phyloP scores from a whole-genome alignment of 1,284 basidiomycete genomes.

The Lentinula novae-zelandiae region DNA sequence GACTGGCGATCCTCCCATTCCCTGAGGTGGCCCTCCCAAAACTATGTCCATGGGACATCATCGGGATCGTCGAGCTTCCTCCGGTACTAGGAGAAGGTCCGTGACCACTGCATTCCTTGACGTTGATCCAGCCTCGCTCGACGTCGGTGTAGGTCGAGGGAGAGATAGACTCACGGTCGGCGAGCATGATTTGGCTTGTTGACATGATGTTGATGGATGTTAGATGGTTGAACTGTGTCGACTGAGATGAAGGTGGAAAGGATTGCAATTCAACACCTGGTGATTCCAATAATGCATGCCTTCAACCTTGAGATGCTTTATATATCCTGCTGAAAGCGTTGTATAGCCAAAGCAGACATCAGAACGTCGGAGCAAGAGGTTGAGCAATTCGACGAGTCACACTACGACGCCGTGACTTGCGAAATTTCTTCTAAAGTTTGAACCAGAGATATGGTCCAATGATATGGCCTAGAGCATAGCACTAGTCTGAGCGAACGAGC shows the following conservation, averaged over 20 bases:
- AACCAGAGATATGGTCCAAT: not conserved
- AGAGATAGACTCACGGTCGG: constrained; percentile 4
- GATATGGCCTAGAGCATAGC: not conserved
- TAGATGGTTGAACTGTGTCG: no score
- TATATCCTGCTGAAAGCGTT: no score
- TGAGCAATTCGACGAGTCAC: not conserved
- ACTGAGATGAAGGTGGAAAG: not conserved
- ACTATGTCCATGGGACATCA: constrained; percentile 1
- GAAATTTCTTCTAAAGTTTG: not conserved
- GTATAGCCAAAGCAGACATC: not conserved
- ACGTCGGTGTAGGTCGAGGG: constrained; percentile 6
- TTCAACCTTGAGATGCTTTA: not conserved
- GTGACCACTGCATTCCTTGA: constrained; percentile 5
- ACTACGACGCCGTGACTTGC: not conserved
- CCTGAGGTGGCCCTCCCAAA: not conserved
- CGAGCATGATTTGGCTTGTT: constrained; percentile 1
- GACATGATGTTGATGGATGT: not conserved
- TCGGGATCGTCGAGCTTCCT: not conserved
- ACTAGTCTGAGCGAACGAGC: not conserved
- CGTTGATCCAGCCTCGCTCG: constrained; percentile 7
- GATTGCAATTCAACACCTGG: not conserved
- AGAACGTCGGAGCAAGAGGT: not conserved
- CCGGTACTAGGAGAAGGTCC: not conserved
- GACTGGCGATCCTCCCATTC: constrained; percentile 3
- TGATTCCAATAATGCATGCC: not conserved